Evolutionary conservation across 495 filamentous ascomycete genomes (phyloP), one percentile per base, ranked within the genome.

Genomic region (Haplographium delicatum): DNA sequence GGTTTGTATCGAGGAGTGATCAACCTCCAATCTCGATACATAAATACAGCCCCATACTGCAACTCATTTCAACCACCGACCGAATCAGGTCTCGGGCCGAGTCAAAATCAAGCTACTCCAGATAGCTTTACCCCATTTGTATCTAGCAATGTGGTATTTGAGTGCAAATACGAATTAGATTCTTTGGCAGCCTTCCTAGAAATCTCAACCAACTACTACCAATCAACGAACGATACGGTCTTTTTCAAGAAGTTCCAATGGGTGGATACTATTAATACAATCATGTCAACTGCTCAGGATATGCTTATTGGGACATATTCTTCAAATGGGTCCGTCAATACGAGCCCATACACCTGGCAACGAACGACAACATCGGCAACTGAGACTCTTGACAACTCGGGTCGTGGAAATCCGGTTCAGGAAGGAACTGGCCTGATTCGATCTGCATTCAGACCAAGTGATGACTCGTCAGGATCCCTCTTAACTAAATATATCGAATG

Each of bases 151-250:
- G 62, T 59, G 4, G 70, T 73, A 3, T 76, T 75, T 50, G 74
- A 76, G 54, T 78, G 74, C 59, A 84, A 84, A 62, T 84, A 78
- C 60, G 83, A 85, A 59, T 69, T 86, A n/a, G 83, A 85, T 62
- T 79, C 74, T 10, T 69, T 86, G 0, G 82, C 83, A 1, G 75
- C 80, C 0, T 85, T 86, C 58, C 61, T 85, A 11, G 71, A 84
- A 60, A 62, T 85, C 16, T 76, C 71, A 0, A 62, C 61, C 0
- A 67, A 79, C 38, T 86, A 86, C 62, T 79, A 78, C 54, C 65
- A 68, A n/a, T 68, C 72, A 1, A 85, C 83, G 0, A 49, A 67
- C n/a, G 80, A 84, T 55, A 50, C 66, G 0, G 59, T 60, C 5
- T 85, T 84, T 55, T 85, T 87, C 59, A 65, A 65, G 18, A 68